These are phyloP conservation scores for Bryoerythrophyllum caledonicum DNA, from an alignment of 225 moss, liverwort and hornwort genomes.

Conservation along the genomic window DNA sequence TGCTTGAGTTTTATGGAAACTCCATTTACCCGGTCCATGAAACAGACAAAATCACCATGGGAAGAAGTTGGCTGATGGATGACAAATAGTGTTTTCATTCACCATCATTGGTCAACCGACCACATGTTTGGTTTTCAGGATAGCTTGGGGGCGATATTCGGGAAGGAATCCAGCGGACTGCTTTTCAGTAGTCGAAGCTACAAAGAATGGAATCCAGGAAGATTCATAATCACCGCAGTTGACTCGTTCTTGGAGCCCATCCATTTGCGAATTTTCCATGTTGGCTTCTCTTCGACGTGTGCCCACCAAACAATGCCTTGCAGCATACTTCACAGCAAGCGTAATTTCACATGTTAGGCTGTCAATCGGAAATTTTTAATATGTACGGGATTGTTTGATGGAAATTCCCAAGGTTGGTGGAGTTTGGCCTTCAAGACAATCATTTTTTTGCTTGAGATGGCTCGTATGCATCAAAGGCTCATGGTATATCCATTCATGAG, in stretches of 20 bases:
- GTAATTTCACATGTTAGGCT: background rate
- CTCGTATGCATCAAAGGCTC: background rate
- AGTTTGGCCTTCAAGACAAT: background rate
- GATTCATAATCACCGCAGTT: slow-evolving; percentile 1
- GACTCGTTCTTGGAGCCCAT: slow-evolving; percentile 32
- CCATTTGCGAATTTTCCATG: background rate
- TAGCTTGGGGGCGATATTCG: background rate
- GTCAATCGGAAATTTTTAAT: too few relatives aligned
- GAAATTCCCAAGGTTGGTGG: background rate
- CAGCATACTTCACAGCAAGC: background rate
- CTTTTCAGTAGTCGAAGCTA: background rate
- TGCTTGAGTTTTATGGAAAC: too few relatives aligned
- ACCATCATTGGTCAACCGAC: background rate
- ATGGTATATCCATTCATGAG: background rate
- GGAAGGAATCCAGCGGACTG: slow-evolving; percentile 8
- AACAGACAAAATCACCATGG: background rate
- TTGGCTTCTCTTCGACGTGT: background rate
- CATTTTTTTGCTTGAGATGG: background rate
- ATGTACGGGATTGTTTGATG: background rate
- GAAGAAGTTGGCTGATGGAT: background rate
- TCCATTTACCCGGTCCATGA: background rate
- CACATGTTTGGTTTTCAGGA: background rate
- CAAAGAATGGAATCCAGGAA: background rate
- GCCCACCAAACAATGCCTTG: background rate
- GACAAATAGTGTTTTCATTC: background rate